Evolutionary conservation across 768 basidiomycete genomes (phyloP), one percentile per base, ranked within the genome.

Genomic region (Tylopilus intermedius): DNA sequence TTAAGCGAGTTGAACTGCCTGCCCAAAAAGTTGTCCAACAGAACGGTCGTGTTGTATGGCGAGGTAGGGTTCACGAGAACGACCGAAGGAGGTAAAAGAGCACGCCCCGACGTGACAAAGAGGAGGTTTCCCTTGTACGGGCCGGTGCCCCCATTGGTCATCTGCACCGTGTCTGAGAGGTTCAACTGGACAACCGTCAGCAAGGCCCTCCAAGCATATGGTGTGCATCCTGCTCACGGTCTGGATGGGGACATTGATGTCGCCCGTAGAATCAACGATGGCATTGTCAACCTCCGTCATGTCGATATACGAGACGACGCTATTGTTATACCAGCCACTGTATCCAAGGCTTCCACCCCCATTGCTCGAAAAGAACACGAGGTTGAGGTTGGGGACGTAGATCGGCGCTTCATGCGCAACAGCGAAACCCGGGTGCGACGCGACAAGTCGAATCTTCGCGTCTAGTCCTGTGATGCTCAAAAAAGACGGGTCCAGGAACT

Each of bases 1-100:
- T 90, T 90, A 38, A 91, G 66, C 1, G 89, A 89, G 66, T 88
- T 90, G 72, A 90, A 91, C 57, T 89, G 88, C 6, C 88, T 74
- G 2, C 89, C 89, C 61, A 80, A 86, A 70, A 77, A 88, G 70
- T 90, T 90, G 67, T 91, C 86, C 55, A 92, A 65, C 15, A 92
- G 66, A 35, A 86, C 77, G 0, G 85, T 89, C 4, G 77, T 70
- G 51, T 90, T 86, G 67, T 83, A 74, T 1, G 88, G 88, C 4
- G 79, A 63, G 3, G 59, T 63, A 0, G 86, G 86, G 63, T 88
- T 81, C 47, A 90, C 81, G 33, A 85, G 75, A 0, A 76, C 80
- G 13, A 90, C 65, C 2, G 79, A 80, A 24, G 88, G 81, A 6
- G 87, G 83, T 3, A 77, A 69, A 21, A 74, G 66, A 0, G 83